Conservation (phyloP, 208 protist species). For the Trypanosoma brucei region DNA sequence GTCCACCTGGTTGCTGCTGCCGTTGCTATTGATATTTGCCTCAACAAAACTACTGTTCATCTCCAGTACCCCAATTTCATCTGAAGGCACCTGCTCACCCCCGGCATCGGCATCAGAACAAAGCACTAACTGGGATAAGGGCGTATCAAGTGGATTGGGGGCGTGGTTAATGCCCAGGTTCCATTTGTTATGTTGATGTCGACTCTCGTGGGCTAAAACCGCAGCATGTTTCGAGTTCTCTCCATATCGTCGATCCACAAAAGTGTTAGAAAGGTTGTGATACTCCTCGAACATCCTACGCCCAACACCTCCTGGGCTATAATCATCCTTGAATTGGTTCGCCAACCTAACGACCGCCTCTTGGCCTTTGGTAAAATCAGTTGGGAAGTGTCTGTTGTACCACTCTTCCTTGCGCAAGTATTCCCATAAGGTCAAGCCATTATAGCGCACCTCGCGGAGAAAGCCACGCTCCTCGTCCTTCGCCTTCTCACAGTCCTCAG, state of each 20-base stretch:
- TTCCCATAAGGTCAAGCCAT: constrained; percentile 62
- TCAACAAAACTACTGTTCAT: too few relatives aligned
- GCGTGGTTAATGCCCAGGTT: too few relatives aligned
- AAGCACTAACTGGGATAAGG: too few relatives aligned
- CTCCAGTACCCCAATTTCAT: too few relatives aligned
- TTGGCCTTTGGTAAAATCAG: constrained; percentile 49
- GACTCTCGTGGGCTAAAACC: too few relatives aligned
- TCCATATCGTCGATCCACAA: not conserved
- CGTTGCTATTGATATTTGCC: too few relatives aligned
- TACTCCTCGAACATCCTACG: constrained; percentile 60
- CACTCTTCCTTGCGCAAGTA: constrained; percentile 52
- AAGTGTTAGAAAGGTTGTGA: constrained; percentile 41
- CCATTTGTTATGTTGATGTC: too few relatives aligned
- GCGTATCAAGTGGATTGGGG: too few relatives aligned
- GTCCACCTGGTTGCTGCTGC: too few relatives aligned
- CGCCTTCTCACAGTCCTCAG: constrained; percentile 50
- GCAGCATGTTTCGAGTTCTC: too few relatives aligned
- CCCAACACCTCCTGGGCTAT: constrained; percentile 67
- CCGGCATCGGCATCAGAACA: too few relatives aligned
- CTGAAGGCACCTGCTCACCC: too few relatives aligned
- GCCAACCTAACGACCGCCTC: constrained; percentile 51
- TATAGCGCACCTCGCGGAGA: constrained; percentile 60
- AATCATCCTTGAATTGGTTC: constrained; percentile 65
- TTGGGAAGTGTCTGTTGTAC: constrained; percentile 71
- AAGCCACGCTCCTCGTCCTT: constrained; percentile 49